Percentiles rank a stretch among this genome's conserved stretches.
Evolutionary conservation across 1,284 basidiomycete species (phyloP).

Genomic region (Fistulina hepatica): DNA sequence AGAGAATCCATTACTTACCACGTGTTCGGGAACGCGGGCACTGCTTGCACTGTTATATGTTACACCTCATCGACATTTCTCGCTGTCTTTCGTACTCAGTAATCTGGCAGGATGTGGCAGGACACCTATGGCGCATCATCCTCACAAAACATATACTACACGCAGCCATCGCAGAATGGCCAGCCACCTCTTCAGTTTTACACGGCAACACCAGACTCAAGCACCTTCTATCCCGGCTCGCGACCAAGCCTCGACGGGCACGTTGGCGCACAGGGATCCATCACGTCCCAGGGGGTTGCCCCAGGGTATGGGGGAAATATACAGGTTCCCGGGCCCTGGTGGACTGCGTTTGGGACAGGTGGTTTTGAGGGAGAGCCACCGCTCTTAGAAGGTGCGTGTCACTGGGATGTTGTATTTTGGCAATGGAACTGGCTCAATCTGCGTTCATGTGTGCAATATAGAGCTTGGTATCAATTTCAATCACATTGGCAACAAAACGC

Average conservation of each 20-base stretch:
- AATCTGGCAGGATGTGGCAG: conserved; percentile 56
- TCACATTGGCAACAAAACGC: conserved; percentile 89
- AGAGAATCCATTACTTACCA: no score
- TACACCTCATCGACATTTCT: no score
- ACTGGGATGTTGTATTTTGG: neutral
- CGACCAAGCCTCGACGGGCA: conserved; percentile 66
- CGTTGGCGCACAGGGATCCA: conserved; percentile 45
- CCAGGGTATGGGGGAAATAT: conserved; percentile 62
- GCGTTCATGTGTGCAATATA: conserved; percentile 24
- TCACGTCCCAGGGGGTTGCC: conserved; percentile 32
- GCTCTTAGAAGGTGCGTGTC: conserved; percentile 69
- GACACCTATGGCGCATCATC: conserved; percentile 51
- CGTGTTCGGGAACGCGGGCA: no score
- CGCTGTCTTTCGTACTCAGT: conserved; percentile 2
- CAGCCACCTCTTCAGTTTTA: conserved; percentile 62
- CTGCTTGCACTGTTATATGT: no score
- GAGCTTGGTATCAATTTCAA: conserved; percentile 97
- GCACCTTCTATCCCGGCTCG: conserved; percentile 54
- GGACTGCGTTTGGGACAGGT: conserved; percentile 91
- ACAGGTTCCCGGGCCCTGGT: conserved; percentile 68
- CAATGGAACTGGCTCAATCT: conserved; percentile 8
- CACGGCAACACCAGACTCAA: conserved; percentile 33
- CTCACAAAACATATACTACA: conserved; percentile 48
- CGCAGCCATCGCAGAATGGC: conserved; percentile 19
- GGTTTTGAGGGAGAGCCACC: conserved; percentile 94